Evolutionary conservation across 2,329 filamentous ascomycete species (phyloP), one percentile per base, ranked within the genome.

Genomic region (Cucurbitaria berberidis): DNA sequence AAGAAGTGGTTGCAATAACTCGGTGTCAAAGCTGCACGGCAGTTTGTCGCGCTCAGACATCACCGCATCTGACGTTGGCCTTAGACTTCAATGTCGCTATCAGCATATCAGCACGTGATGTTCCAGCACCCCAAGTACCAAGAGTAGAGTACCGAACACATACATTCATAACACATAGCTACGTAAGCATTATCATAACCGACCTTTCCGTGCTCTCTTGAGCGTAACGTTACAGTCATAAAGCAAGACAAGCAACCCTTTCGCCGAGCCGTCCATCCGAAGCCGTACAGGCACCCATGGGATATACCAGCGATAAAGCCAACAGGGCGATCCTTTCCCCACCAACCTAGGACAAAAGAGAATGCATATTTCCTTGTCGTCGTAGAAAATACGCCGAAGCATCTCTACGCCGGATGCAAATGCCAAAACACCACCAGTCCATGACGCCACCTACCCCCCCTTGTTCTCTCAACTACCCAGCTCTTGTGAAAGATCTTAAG

Each of bases 121-220:
- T n/a, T 15, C 3, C 11, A 30, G 10, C 30, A 35, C 13, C 13
- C 6, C 27, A 36, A 27, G 26, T 11, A 24, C 18, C 11, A 5
- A 1, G 8, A 34, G 35, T 36, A 3, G 4, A 10, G 15, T 1
- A 30, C 24, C 21, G 40, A 60, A 54, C 39, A 59, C 59, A 36
- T 70, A 63, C 51, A 68, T 66, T 64, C 69, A 62, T 67, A 64
- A 56, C 41, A 64, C 67, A 66, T 69, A 55, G 57, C 53, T 67
- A 62, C 58, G 54, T 67, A 55, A 45, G 35, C 49, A 47, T 58
- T 24, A 47, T 39, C 45, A 29, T 52, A 21, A 53, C 24, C 48
- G 7, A 5, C 36, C 21, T 39, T 39, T n/a, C 46, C 44, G 40
- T 32, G 21, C 41, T 30, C 46, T 44, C 32, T 18, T 48, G 36